Base-by-base conservation (phyloP, 2,329 filamentous ascomycete species). In the Colletotrichum eleusines region DNA sequence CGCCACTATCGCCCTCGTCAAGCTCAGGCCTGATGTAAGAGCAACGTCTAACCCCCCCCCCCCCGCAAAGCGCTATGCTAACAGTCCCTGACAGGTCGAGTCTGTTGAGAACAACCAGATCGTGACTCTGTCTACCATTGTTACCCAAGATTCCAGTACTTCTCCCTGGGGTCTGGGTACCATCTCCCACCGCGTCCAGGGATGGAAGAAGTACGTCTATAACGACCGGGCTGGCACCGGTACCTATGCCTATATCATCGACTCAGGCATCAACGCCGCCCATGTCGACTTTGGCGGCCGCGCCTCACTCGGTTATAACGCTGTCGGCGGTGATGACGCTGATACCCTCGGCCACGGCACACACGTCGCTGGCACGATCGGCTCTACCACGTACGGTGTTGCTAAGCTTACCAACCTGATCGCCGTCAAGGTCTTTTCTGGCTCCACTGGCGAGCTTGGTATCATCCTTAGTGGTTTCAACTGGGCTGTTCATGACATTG, bases 231-330 rank as follows among this genome's bases (percentile, higher is more conserved):
- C 82, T 23, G 84, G 84, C 26, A 60, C 75, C 11, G 81, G 77
- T 38, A 82, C 79, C 61, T 88, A 81, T 68, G 80, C 83, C 59
- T 90, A 89, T 75, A 78, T 90, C 57, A 78, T 90, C 66, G 88
- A 90, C 76, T 88, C 85, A 0, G 87, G 88, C 50, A 84, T 89
- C 71, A 81, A 81, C 65, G 81, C 77, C 20, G 70, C 76, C 6
- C 87, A 90, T 74, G 50, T 76, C 61, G 79, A 85, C 53, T 86
- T 86, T 48, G 82, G 81, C 60, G 81, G 81, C 23, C 82, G 84
- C 14, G 84, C 84, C 35, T 75, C 73, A 26, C 78, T 77, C 40
- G 81, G 81, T 5, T 80, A 79, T 69, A 84, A 82, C 57, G 80
- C 79, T 18, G 73, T 78, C 5, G 78, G 77, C 54, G 78, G 79